Conservation (phyloP, 2,329 filamentous ascomycete species). For the Emmonsia crescens region DNA sequence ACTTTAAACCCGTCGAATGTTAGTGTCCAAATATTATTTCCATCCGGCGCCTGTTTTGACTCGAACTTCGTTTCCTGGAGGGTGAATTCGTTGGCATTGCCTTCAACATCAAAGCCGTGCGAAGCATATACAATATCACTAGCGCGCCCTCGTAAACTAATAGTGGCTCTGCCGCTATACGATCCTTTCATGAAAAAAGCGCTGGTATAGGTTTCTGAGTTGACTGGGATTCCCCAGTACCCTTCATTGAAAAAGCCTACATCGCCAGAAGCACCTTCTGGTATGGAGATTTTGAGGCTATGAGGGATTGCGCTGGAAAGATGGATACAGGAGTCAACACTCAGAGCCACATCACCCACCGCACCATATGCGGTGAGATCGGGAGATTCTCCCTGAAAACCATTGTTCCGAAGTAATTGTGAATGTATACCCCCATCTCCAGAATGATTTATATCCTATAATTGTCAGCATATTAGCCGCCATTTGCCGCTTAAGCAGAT, state of each 20-base stretch:
- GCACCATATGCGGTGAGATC: slow-evolving; percentile 20
- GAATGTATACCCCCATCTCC: slow-evolving; percentile 27
- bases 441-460: slow-evolving; percentile 27
- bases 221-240: slow-evolving; percentile 23
- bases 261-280: slow-evolving; percentile 15
- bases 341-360: slow-evolving; percentile 19
- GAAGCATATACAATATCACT: slow-evolving; percentile 19
- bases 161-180: slow-evolving; percentile 18
- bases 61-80: slow-evolving; percentile 18
- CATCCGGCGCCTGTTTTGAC: slow-evolving; percentile 14
- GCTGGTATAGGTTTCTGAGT: slow-evolving; percentile 18
- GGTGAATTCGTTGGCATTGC: slow-evolving; percentile 13
- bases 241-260: slow-evolving; percentile 38
- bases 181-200: slow-evolving; percentile 25
- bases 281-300: slow-evolving; percentile 19
- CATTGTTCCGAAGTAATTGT: slow-evolving; percentile 25
- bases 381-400: slow-evolving; percentile 22
- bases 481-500: neutral
- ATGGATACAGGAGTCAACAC: slow-evolving; percentile 16
- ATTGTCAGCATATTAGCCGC: neutral
- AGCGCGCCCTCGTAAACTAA: slow-evolving; percentile 19
- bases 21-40: slow-evolving; percentile 47
- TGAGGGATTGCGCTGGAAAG: slow-evolving; percentile 21
- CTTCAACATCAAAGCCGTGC: slow-evolving; percentile 20
- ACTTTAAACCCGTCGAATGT: slow-evolving; percentile 40